Evolutionary conservation across 1,284 basidiomycete species (phyloP).

Genomic region (Moesziomyces antarcticus): DNA sequence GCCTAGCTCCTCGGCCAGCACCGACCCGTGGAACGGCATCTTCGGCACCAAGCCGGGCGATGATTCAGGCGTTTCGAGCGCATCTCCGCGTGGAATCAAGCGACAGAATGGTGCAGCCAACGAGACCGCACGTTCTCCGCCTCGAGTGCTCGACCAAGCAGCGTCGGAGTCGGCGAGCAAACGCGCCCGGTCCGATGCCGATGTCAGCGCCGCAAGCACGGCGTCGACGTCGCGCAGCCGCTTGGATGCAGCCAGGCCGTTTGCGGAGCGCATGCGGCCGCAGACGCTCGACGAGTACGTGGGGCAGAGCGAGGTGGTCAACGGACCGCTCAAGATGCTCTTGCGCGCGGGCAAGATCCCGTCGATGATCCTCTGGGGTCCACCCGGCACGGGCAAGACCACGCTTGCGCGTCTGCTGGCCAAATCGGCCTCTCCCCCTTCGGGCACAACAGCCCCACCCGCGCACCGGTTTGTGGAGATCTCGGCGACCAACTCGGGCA

Average conservation of each 20-base stretch:
- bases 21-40: constrained; percentile 30
- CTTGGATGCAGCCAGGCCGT: constrained; percentile 52
- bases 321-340: constrained; percentile 57
- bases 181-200: constrained; percentile 3
- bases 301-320: constrained; percentile 54
- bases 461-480: constrained; percentile 63
- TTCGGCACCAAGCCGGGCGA: constrained; percentile 1
- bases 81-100: not conserved
- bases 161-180: constrained; percentile 2
- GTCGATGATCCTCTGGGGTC: constrained; percentile 65
- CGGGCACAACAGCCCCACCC: constrained; percentile 10
- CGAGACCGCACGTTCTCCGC: not conserved
- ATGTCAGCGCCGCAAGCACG: not conserved
- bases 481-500: constrained; percentile 73
- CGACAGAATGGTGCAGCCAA: not conserved
- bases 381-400: constrained; percentile 75
- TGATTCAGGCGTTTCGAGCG: not conserved
- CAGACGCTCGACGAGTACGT: constrained; percentile 59
- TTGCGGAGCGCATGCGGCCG: constrained; percentile 64
- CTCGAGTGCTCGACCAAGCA: not conserved
- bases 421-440: constrained; percentile 74
- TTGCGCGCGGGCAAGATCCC: constrained; percentile 56
- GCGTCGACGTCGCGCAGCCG: constrained; percentile 29
- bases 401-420: constrained; percentile 81
- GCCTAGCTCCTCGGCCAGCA: constrained; percentile 1